phyloP scores from a whole-genome alignment of 2,329 filamentous ascomycete species.

The Talaromyces sp. region DNA sequence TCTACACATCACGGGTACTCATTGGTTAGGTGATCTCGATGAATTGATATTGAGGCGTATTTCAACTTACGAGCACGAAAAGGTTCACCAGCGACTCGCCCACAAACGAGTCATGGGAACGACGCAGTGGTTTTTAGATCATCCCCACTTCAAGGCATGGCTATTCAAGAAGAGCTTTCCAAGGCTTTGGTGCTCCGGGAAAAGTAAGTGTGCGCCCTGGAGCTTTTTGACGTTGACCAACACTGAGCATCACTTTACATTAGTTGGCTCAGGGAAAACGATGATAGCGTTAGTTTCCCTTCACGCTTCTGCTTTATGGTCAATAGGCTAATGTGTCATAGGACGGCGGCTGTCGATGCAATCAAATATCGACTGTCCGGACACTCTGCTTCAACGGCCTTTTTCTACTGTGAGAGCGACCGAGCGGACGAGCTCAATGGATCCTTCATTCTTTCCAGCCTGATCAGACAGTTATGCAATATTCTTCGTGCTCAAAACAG shows the following conservation, averaged over 20 bases:
- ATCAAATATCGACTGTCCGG: background rate
- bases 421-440: background rate
- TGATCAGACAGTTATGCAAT: conserved; percentile 7
- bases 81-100: conserved; percentile 21
- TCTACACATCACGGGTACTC: background rate
- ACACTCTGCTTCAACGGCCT: background rate
- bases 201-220: conserved; percentile 19
- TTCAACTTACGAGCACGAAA: conserved; percentile 23
- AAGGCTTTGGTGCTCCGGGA: conserved; percentile 23
- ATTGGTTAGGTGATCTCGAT: background rate
- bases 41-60: conserved; percentile 19
- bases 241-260: background rate
- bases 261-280: conserved; percentile 15
- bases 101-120: conserved; percentile 23
- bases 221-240: background rate
- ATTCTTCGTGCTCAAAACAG: background rate
- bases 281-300: conserved; percentile 1
- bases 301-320: background rate
- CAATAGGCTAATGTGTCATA: background rate
- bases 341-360: background rate
- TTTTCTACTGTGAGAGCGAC: conserved; percentile 8
- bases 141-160: conserved; percentile 21
- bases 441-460: background rate
- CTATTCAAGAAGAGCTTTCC: conserved; percentile 16
- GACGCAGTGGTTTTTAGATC: conserved; percentile 21